Base-by-base conservation (phyloP, 1,139 yeast species). In the Pneumocystis wakefieldiae region DNA sequence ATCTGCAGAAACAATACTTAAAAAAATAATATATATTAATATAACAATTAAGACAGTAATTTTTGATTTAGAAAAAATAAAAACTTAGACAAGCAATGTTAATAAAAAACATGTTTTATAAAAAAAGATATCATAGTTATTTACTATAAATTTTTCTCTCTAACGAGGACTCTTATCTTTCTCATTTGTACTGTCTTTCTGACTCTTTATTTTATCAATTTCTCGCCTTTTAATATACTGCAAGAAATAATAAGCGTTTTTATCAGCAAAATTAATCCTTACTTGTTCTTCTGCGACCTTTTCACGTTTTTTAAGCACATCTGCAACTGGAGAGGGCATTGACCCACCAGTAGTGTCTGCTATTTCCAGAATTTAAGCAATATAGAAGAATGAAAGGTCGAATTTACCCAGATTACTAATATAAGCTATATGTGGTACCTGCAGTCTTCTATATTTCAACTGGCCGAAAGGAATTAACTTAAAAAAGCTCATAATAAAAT, bases 271-370 rank as follows among this genome's bases (percentile, higher is more conserved):
- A 48, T 15, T 12, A 24, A 39, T 72, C 84, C 78, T 76, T 81
- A 85, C 60, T 70, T 74, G 75, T 74, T 84, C 86, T 76, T 85
- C 90, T 70, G 80, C 80, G 66, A 88, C 88, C 76, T 81, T 81
- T 75, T 85, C 90, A 72, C 89, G 83, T 74, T 83, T 81, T 17
- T 57, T 35, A 41, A 63, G 55, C 1, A 63, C 65, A 39, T 63
- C 65, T n/a, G 57, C 48, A 15, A 15, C 55, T 14, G 10, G 28
- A 19, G 55, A 29, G 17, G 28, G 32, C 1, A 10, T 15, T 10
- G 59, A 5, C 14, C 59, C 65, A n/a, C 48, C 59, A 12, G 59
- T 59, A 28, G 60, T 7, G 15, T 63, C 63, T n/a, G 61, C 63
- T n/a, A 62, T 61, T n/a, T 62, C 38, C 36, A 61, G 61, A 10